Conservation (phyloP, 208 protist species). For the Balamuthia mandrillaris region DNA sequence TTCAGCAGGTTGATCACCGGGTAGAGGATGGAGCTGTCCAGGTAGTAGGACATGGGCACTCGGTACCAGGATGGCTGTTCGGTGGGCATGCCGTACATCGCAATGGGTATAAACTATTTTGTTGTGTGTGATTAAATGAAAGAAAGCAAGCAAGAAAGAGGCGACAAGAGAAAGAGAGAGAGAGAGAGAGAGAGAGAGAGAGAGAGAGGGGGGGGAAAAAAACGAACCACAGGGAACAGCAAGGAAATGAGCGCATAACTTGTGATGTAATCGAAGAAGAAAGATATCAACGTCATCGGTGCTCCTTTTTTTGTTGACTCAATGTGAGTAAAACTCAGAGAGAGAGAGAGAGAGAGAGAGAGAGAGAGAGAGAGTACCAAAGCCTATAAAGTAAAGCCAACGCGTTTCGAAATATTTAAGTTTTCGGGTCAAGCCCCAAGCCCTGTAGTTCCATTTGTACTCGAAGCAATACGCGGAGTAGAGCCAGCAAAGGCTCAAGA, state of each 20-base stretch:
- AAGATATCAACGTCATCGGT: not conserved
- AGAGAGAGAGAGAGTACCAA: not conserved
- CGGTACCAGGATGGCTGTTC: slow-evolving; percentile 2
- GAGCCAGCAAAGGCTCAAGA: slow-evolving; percentile 26
- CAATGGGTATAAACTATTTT: slow-evolving; percentile 33
- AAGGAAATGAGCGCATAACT: slow-evolving; percentile 26
- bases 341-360: not conserved
- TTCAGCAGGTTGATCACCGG: not conserved
- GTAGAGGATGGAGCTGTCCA: slow-evolving; percentile 29
- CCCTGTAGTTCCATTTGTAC: slow-evolving; percentile 26
- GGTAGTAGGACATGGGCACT: slow-evolving; percentile 17
- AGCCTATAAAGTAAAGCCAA: slow-evolving; percentile 38
- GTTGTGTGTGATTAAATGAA: not conserved
- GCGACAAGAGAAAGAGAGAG: not conserved
- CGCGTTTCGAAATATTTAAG: slow-evolving; percentile 31
- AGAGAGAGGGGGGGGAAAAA: not conserved
- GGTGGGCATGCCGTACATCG: slow-evolving; percentile 18
- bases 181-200: not conserved
- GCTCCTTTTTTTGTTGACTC: not conserved
- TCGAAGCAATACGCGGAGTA: slow-evolving; percentile 33
- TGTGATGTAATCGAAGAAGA: slow-evolving; percentile 33
- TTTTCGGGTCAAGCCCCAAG: slow-evolving; percentile 8
- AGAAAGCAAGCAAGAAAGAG: not conserved
- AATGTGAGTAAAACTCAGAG: not conserved
- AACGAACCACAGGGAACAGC: slow-evolving; percentile 8